Evolutionary conservation across 805 yeast species (phyloP), one percentile per base, ranked within the genome.

Genomic region (Barnettozyma californica): DNA sequence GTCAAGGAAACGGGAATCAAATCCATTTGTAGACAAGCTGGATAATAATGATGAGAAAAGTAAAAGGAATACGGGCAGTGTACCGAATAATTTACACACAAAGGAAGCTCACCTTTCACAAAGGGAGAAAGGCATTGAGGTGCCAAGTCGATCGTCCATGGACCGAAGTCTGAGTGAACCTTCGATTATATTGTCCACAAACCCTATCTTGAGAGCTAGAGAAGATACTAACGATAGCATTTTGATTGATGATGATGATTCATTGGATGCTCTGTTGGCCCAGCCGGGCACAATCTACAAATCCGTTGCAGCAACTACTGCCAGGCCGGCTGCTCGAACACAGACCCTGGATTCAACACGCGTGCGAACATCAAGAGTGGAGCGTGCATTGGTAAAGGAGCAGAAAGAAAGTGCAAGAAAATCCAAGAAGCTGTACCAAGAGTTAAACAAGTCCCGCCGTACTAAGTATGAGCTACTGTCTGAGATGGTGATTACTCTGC

Each of bases 401-500:
- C 49, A 48, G 9, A 44, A 49, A 9, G 44, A 45, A 36, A 23
- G 33, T n/a, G 53, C 50, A 6, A 47, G 55, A 20, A 36, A 19
- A 10, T 19, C 42, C 4, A 51, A 52, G 33, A 56, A 52, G 35
- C 25, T 48, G 9, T 63, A 62, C 38, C 66, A 61, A 47, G 63
- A 61, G 16, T 67, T 64, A 1, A 78, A 77, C 53, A 71, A 67
- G 48, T 54, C 58, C 1, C 62, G 56, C 3, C 62, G 80, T 44
- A 64, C 73, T 20, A 80, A 75, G 56, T 79, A 72, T 8, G 83
- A 78, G 33, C 63, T 81, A 4, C 59, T 79, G 26, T 53, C 66
- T 2, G 80, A 78, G 49, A 78, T 84, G 73, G 65, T 69, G 5
- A 50, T 82, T 0, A 68, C 68, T 14, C 57, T 78, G 18, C 72